Percentiles rank a stretch among this genome's conserved stretches.
phyloP scores from a whole-genome alignment of 1,284 basidiomycete species.

The Apiotrichum domesticum region DNA sequence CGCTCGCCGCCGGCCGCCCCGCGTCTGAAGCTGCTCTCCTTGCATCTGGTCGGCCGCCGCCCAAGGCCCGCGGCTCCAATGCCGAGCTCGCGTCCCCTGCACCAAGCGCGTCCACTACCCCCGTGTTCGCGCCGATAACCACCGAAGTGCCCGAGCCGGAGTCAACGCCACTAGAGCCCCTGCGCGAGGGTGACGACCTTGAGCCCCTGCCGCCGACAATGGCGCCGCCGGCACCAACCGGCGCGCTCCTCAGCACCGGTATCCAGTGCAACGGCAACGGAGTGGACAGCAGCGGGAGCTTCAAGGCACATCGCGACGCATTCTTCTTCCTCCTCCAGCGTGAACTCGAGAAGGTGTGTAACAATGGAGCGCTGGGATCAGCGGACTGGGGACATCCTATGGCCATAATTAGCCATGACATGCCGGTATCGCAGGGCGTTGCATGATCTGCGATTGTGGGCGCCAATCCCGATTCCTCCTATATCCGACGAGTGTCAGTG shows the following conservation, averaged over 20 bases:
- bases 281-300: constrained; percentile 50
- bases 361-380: no score
- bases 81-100: constrained; percentile 1
- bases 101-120: constrained; percentile 7
- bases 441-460: no score
- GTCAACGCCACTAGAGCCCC: no score
- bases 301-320: constrained; percentile 90
- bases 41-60: constrained; percentile 72
- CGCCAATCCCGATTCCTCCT: no score
- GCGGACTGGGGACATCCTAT: no score
- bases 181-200: constrained; percentile 22
- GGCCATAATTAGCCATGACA: no score
- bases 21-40: constrained; percentile 82
- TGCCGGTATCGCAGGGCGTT: no score
- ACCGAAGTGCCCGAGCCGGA: not conserved
- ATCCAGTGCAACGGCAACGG: constrained; percentile 5
- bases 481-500: no score
- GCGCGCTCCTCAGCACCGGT: constrained; percentile 16
- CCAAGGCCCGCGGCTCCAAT: constrained; percentile 50
- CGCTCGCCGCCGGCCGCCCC: constrained; percentile 81
- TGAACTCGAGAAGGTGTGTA: constrained; percentile 85
- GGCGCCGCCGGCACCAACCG: constrained; percentile 36
- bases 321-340: constrained; percentile 99
- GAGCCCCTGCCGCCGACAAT: constrained; percentile 44
- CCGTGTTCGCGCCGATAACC: constrained; percentile 3